Base-by-base conservation (phyloP, 345 rosid genomes). In the Brassica napus region DNA sequence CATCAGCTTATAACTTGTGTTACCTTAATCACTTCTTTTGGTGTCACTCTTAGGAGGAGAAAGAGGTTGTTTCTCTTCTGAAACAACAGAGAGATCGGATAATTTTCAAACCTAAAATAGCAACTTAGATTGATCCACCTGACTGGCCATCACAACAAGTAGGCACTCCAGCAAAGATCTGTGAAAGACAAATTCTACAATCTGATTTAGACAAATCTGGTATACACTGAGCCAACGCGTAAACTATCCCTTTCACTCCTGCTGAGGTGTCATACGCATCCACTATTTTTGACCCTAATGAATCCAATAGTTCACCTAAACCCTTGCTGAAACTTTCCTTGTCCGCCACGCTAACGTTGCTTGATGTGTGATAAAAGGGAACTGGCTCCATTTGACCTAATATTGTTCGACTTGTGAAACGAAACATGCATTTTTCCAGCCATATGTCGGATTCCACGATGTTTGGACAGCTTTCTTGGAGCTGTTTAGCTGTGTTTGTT, bases 111-210 rank as follows among this genome's bases (percentile, higher is more conserved):
- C 72, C 88, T 76, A 37, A 83, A 78, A 44, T 77, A 49, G 31
- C 89, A 84, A 62, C 79, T 83, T 3, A 89, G 86, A 14, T 75
- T 71, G 65, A 83, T 0, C 76, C 80, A 69, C 87, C 86, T 26
- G 8, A 15, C 69, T 65, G 79, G 28, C 76, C 79, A 34, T 15
- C 9, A 72, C 84, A 84, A 58, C 83, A 85, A 2, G 5, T 21
- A 2, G 81, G 80, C 57, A 87, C 79, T 3, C 64, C 18, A 9
- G 23, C 52, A 11, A 68, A 58, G 11, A 73, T 62, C 18, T 70
- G 79, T 28, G 70, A 42, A 54, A 75, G 74, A 70, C 79, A 75
- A 8, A 58, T 32, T 64, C 37, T 54, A 65, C 79, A 68, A 64
- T 70, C 72, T 65, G 59, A n/a, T 21, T 68, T 39, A 0, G 82